phyloP scores from a whole-genome alignment of 768 basidiomycete species.

The Collybia sp. region DNA sequence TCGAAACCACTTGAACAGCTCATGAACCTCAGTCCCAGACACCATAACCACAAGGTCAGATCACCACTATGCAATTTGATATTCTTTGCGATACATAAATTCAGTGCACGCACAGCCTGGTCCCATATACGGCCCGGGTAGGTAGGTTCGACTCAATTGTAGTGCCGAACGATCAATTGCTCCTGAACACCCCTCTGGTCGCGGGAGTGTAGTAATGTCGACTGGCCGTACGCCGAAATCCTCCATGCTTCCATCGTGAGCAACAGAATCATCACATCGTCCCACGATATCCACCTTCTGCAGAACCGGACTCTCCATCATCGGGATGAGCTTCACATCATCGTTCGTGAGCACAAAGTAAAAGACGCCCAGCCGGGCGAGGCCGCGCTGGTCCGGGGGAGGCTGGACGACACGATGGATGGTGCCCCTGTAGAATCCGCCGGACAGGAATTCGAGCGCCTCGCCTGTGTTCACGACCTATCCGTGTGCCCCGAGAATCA shows the following conservation, averaged over 20 bases:
- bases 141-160: constrained; percentile 17
- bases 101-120: too few relatives aligned
- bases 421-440: constrained; percentile 56
- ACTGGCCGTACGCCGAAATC: constrained; percentile 48
- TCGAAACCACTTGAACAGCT: too few relatives aligned
- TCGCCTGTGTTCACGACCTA: constrained; percentile 62
- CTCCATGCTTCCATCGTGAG: constrained; percentile 54
- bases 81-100: too few relatives aligned
- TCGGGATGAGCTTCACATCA: constrained; percentile 21
- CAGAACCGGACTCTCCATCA: constrained; percentile 43
- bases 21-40: too few relatives aligned
- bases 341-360: constrained; percentile 56
- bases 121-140: too few relatives aligned
- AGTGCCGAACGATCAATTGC: constrained; percentile 55
- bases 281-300: constrained; percentile 36
- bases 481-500: background rate
- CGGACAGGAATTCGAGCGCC: constrained; percentile 54
- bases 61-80: too few relatives aligned
- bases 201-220: constrained; percentile 34
- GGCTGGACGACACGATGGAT: too few relatives aligned
- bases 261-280: constrained; percentile 31
- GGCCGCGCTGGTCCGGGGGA: constrained; percentile 36
- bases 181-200: constrained; percentile 44
- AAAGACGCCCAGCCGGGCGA: constrained; percentile 42
- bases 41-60: too few relatives aligned